Conservation (phyloP, 1,284 basidiomycete species). For the Athelia sp. region DNA sequence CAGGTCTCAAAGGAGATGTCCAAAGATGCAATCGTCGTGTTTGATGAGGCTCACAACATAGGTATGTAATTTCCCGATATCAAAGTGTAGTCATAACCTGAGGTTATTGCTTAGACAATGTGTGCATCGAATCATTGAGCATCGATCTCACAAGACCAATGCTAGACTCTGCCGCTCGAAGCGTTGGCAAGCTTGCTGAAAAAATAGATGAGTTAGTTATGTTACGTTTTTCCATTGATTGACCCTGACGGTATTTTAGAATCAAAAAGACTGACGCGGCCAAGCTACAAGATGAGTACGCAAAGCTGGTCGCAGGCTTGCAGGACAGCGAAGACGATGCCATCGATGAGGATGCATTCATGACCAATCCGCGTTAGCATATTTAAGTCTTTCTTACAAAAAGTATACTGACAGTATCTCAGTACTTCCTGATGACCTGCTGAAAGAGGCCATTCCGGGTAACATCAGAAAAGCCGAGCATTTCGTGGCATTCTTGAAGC, state of each 20-base stretch:
- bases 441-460: slow-evolving; percentile 94
- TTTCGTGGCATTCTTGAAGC: slow-evolving; percentile 97
- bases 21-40: slow-evolving; percentile 98
- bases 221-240: neutral
- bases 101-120: slow-evolving; percentile 67
- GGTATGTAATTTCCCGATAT: slow-evolving; percentile 45
- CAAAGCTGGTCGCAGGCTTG: slow-evolving; percentile 94
- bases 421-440: slow-evolving; percentile 93
- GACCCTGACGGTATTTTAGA: slow-evolving; percentile 34
- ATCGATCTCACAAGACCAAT: slow-evolving; percentile 99
- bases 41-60: slow-evolving; percentile 99
- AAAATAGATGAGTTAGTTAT: slow-evolving; percentile 90
- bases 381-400: neutral
- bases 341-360: slow-evolving; percentile 78
- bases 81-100: neutral
- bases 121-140: slow-evolving; percentile 97
- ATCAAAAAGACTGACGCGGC: slow-evolving; percentile 92
- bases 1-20: slow-evolving; percentile 98
- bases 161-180: slow-evolving; percentile 92
- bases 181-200: slow-evolving; percentile 83
- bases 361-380: slow-evolving; percentile 79
- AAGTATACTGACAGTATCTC: slow-evolving; percentile 7
- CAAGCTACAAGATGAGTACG: slow-evolving; percentile 96
- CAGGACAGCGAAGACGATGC: slow-evolving; percentile 64
- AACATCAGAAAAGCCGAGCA: slow-evolving; percentile 99